A percentile compares a stretch with the other conserved stretches of the same genome.
Conservation (phyloP, 495 filamentous ascomycete genomes). For the Xylaria bambusicola region DNA sequence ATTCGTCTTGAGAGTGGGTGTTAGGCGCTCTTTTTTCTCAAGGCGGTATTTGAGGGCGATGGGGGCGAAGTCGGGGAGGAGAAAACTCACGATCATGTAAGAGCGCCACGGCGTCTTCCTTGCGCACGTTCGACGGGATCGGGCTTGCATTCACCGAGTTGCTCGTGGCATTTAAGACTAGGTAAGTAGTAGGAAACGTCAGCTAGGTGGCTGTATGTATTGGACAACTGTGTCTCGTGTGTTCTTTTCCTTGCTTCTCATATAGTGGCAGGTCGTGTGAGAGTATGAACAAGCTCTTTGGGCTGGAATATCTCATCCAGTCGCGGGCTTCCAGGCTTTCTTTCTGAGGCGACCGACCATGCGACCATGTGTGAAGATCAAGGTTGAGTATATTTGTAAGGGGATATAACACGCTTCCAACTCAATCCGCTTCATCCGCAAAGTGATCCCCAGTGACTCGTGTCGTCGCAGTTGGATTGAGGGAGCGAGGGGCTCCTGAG, state of each 20-base stretch:
- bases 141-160: conserved; percentile 58
- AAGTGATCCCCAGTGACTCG: not conserved
- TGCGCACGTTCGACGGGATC: conserved; percentile 53
- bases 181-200: not conserved
- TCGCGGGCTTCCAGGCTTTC: not conserved
- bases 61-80: not conserved
- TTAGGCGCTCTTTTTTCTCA: not conserved
- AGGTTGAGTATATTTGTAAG: not conserved
- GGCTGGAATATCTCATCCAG: too few relatives aligned
- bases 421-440: not conserved
- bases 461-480: not conserved
- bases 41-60: not conserved
- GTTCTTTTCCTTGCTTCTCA: not conserved
- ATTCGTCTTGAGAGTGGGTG: conserved; percentile 25
- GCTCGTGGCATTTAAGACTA: conserved; percentile 44
- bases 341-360: not conserved
- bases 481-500: too few relatives aligned
- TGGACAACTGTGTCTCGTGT: too few relatives aligned
- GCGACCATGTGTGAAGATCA: too few relatives aligned
- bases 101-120: conserved; percentile 58
- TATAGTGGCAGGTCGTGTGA: too few relatives aligned
- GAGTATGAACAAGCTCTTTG: too few relatives aligned
- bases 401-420: not conserved
- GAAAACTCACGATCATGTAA: conserved; percentile 56
- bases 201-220: not conserved